Evolutionary conservation across 352 stramenopile genomes (phyloP).

Genomic region (Phytophthora tentaculata): DNA sequence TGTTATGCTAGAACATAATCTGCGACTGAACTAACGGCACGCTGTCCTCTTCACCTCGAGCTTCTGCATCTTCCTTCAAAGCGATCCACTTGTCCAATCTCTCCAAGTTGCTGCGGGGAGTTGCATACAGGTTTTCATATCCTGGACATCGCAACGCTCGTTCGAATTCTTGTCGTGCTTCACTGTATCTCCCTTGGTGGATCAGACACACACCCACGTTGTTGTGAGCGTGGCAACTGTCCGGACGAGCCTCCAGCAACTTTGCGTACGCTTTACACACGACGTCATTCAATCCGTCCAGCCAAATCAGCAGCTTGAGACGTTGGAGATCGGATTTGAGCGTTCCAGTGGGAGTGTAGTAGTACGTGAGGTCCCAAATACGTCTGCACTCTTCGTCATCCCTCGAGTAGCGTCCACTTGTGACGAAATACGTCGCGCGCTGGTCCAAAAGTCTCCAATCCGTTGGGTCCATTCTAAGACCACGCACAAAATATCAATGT

Average conservation of each 20-base stretch:
- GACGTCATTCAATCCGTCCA: constrained; percentile 12
- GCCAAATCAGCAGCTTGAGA: constrained; percentile 21
- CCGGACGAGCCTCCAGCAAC: constrained; percentile 20
- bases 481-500: constrained; percentile 4
- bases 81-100: constrained; percentile 14
- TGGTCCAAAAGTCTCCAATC: constrained; percentile 64
- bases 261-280: constrained; percentile 33
- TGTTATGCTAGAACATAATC: constrained; percentile 38
- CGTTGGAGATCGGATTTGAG: constrained; percentile 40
- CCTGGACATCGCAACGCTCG: constrained; percentile 24
- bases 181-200: constrained; percentile 6
- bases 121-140: constrained; percentile 20
- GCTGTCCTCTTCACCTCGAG: constrained; percentile 15
- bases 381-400: constrained; percentile 20
- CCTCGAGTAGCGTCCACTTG: constrained; percentile 5
- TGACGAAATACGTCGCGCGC: constrained; percentile 19
- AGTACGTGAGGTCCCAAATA: constrained; percentile 32
- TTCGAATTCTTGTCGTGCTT: constrained; percentile 32
- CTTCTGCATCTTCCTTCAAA: constrained; percentile 9
- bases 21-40: constrained; percentile 12
- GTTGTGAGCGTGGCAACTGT: constrained; percentile 37
- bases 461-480: constrained; percentile 49
- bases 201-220: constrained; percentile 41
- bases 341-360: constrained; percentile 32
- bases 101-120: constrained; percentile 22